Evolutionary conservation across 345 rosid genomes (phyloP).

Genomic region (Eucalyptus dawsonii): DNA sequence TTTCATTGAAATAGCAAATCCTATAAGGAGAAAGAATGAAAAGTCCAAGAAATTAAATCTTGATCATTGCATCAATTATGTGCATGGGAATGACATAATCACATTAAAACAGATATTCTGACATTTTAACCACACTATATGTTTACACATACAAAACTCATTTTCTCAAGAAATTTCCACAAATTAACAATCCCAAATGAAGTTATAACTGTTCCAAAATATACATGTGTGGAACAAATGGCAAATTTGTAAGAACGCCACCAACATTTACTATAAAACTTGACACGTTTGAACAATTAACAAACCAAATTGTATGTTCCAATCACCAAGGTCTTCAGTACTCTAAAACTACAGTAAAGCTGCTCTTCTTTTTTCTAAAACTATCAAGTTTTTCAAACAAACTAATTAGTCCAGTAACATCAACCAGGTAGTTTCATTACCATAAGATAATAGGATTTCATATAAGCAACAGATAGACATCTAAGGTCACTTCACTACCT

Average conservation of each 20-base stretch:
- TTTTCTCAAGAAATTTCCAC: background rate
- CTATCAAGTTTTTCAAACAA: background rate
- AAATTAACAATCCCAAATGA: background rate
- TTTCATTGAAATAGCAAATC: background rate
- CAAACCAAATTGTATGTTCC: background rate
- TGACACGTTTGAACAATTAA: background rate
- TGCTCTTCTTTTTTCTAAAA: background rate
- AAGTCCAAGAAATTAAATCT: background rate
- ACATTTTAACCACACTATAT: background rate
- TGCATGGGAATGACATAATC: background rate
- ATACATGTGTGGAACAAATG: background rate
- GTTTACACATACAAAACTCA: background rate
- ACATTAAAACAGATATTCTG: background rate
- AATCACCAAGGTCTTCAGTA: background rate
- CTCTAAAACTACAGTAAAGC: background rate
- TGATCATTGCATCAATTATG: background rate
- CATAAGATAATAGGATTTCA: background rate
- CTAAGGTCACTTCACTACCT: background rate
- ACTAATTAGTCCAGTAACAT: background rate
- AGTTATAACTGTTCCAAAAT: background rate
- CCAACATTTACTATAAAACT: background rate
- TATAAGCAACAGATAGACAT: background rate
- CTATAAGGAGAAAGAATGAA: background rate
- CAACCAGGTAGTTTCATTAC: background rate
- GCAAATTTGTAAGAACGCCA: background rate